These are phyloP conservation scores for Acrodontium crateriforme DNA, from an alignment of 2,329 filamentous ascomycete species.

Conservation along the genomic window DNA sequence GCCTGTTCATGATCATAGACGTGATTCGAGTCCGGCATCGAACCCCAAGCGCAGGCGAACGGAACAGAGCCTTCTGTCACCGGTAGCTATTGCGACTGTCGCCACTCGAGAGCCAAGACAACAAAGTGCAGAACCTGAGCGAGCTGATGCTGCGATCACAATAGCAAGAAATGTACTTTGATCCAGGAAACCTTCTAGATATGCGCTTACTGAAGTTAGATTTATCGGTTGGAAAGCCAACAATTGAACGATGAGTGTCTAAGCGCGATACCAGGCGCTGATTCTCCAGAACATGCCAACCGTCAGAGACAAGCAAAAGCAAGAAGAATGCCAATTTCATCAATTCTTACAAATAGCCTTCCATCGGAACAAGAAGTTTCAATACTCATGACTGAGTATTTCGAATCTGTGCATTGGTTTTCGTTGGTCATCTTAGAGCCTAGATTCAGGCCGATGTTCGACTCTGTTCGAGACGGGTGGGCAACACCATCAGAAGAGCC, in stretches of 20 bases:
- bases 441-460: slow-evolving; percentile 23
- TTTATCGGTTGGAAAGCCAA: background rate
- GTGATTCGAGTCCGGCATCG: background rate
- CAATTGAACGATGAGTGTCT: background rate
- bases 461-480: slow-evolving; percentile 21
- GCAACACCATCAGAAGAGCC: slow-evolving; percentile 23
- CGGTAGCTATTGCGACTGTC: background rate
- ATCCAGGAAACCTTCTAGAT: background rate
- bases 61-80: background rate
- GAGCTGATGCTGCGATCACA: background rate
- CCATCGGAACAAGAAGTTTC: slow-evolving; percentile 19
- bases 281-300: background rate
- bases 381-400: slow-evolving; percentile 28
- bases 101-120: background rate
- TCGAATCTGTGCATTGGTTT: slow-evolving; percentile 32
- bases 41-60: background rate
- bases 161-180: background rate
- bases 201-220: background rate
- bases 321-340: background rate
- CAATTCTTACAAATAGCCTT: slow-evolving; percentile 9
- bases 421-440: slow-evolving; percentile 31
- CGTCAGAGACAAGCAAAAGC: background rate
- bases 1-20: background rate
- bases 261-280: background rate
- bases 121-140: background rate